A percentile compares a stretch with the other conserved stretches of the same genome.
Evolutionary conservation across 2,329 filamentous ascomycete species (phyloP).

Genomic region (Pseudogymnoascus sp.): DNA sequence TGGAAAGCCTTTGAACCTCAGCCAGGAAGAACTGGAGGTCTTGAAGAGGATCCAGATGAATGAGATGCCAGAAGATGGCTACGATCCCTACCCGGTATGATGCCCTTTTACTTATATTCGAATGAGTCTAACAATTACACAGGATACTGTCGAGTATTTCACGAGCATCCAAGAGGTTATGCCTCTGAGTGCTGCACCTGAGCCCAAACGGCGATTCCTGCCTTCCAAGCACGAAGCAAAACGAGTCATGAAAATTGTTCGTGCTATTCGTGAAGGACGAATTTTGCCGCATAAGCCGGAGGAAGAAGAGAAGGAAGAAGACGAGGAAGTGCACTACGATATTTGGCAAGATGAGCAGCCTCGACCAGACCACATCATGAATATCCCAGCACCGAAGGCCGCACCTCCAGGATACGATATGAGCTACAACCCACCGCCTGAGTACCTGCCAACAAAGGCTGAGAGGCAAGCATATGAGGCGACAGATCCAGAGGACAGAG

Average conservation of each 20-base stretch:
- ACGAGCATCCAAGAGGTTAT: slow-evolving; percentile 84
- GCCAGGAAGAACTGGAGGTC: slow-evolving; percentile 78
- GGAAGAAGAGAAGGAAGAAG: slow-evolving; percentile 61
- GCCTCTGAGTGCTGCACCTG: slow-evolving; percentile 87
- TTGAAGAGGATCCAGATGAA: slow-evolving; percentile 82
- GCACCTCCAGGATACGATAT: slow-evolving; percentile 90
- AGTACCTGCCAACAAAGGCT: slow-evolving; percentile 80
- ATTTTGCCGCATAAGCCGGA: slow-evolving; percentile 84
- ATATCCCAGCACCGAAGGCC: slow-evolving; percentile 87
- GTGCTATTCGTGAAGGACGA: slow-evolving; percentile 85
- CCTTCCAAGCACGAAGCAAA: slow-evolving; percentile 97
- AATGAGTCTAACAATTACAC: slow-evolving; percentile 19
- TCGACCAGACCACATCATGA: slow-evolving; percentile 78
- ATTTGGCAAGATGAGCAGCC: slow-evolving; percentile 91
- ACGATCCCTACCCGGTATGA: slow-evolving; percentile 79
- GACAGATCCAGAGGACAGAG: slow-evolving; percentile 79
- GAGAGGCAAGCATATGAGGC: slow-evolving; percentile 82
- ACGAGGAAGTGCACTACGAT: slow-evolving; percentile 65
- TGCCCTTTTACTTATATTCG: not conserved
- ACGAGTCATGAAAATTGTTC: slow-evolving; percentile 92
- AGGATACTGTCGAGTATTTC: slow-evolving; percentile 89
- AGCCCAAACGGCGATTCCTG: slow-evolving; percentile 90
- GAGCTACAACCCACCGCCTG: slow-evolving; percentile 90
- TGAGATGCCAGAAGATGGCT: slow-evolving; percentile 76
- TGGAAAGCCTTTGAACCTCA: slow-evolving; percentile 83